Base-by-base conservation (phyloP, 2,329 filamentous ascomycete genomes). In the Westerdykella ornata region DNA sequence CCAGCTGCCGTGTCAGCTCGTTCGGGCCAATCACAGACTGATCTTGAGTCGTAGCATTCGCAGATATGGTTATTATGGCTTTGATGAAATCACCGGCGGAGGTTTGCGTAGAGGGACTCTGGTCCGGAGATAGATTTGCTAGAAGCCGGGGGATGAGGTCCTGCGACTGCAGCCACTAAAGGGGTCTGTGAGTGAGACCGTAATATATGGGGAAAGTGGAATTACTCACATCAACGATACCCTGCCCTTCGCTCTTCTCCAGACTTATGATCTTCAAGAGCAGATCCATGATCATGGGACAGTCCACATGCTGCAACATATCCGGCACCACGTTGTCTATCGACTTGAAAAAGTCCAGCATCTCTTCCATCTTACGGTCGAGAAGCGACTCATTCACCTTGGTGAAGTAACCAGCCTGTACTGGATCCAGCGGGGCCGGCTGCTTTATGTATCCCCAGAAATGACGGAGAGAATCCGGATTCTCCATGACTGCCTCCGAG, bases 11-110 rank as follows among this genome's bases (percentile, higher is more conserved):
- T 4, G 92, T 98, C 37, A 98, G 77, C 61, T 95, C 92, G 63
- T 98, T 98, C 3, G 92, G 92, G 3, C 92, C 92, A 62, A 98
- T 97, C 57, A 94, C 96, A n/a, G 90, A 92, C 63, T 96, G 89
- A 59, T 98, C 92, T 59, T 96, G 94, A 55, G 95, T 92, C 1
- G 90, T 96, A 3, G 92, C 92, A 60, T 98, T 98, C 46, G 92
- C 92, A 1, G 92, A 97, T 44, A 98, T 96, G 18, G 92, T 98
- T 52, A 98, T 97, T 61, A 98, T 96, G 32, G 92, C 92, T 66
- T 98, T 98, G 56, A 98, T 78, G 54, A 98, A 98, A 62, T 98
- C 92, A 33, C 92, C 92, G 1, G 92, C 92, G 0, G 92, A 94
- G 0, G 92, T 97, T 65, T 98, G 92, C 2, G 92, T 94, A 1